These are phyloP conservation scores for Trypanosoma mega DNA, from an alignment of 208 protist genomes.

Conservation along the genomic window DNA sequence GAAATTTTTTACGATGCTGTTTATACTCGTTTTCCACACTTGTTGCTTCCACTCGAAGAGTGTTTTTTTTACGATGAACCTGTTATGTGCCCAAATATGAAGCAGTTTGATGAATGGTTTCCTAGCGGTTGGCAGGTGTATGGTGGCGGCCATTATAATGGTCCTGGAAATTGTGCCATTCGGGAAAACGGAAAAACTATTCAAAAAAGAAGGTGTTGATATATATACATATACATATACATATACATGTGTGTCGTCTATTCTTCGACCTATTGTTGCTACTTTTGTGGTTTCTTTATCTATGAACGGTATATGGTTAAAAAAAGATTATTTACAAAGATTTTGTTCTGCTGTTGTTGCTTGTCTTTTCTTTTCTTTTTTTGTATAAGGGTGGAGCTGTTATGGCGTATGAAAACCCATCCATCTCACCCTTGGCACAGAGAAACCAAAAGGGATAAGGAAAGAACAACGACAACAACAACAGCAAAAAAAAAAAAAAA, in stretches of 20 bases:
- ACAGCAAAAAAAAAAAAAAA: no score
- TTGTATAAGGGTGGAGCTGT: background rate
- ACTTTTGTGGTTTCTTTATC: no score
- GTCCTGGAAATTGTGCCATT: slow-evolving; percentile 14
- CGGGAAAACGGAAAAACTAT: slow-evolving; percentile 11
- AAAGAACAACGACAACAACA: no score
- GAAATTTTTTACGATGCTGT: slow-evolving; percentile 32
- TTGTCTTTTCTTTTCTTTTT: slow-evolving; percentile 12
- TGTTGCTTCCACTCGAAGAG: slow-evolving; percentile 28
- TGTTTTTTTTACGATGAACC: slow-evolving; percentile 31
- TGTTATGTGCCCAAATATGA: slow-evolving; percentile 27
- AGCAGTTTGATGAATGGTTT: slow-evolving; percentile 23
- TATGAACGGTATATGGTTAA: no score
- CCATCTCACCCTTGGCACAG: no score
- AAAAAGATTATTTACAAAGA: background rate
- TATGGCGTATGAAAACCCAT: no score
- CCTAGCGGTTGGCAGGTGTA: slow-evolving; percentile 25
- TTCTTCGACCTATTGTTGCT: no score
- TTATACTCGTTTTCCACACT: slow-evolving; percentile 24
- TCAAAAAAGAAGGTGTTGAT: slow-evolving; percentile 16
- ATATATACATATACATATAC: no score
- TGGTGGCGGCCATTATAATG: slow-evolving; percentile 27
- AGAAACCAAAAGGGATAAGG: no score
- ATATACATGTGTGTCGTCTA: no score
- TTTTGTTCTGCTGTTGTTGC: slow-evolving; percentile 5